phyloP scores from a whole-genome alignment of 768 basidiomycete genomes.

The Auriculariales sp. region DNA sequence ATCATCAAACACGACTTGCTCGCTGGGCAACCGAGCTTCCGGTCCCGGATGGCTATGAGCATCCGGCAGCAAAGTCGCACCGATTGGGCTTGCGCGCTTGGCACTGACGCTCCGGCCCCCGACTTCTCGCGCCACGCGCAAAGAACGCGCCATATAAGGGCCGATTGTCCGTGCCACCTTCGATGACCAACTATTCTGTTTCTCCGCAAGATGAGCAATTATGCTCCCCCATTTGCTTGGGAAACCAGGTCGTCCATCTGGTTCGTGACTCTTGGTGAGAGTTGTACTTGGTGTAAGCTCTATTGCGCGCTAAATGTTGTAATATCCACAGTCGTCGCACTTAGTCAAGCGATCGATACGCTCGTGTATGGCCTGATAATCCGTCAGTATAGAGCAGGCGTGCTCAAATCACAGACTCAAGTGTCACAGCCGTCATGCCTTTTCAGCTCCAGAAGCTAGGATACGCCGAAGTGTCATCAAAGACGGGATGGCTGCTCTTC shows the following conservation, averaged over 20 bases:
- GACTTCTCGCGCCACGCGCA: no score
- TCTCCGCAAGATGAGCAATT: not conserved
- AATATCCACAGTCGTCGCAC: constrained; percentile 25
- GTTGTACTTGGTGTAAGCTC: not conserved
- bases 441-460: constrained; percentile 41
- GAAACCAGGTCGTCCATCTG: constrained; percentile 44
- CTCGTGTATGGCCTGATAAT: constrained; percentile 47
- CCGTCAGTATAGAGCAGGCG: constrained; percentile 23
- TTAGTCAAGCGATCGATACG: constrained; percentile 38
- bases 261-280: constrained; percentile 35
- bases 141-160: no score
- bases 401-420: not conserved
- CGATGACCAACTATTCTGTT: not conserved
- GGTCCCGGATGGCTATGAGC: no score
- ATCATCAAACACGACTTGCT: no score
- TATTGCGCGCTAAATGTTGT: not conserved
- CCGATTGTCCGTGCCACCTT: not conserved
- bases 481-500: constrained; percentile 46
- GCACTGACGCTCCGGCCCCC: no score
- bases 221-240: constrained; percentile 26
- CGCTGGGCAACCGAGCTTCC: no score
- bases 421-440: not conserved
- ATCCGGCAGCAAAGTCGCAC: no score
- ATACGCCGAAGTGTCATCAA: constrained; percentile 30
- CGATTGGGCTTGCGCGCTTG: no score